Conservation (phyloP, 768 basidiomycete species). For the Boletus barrowsii region DNA sequence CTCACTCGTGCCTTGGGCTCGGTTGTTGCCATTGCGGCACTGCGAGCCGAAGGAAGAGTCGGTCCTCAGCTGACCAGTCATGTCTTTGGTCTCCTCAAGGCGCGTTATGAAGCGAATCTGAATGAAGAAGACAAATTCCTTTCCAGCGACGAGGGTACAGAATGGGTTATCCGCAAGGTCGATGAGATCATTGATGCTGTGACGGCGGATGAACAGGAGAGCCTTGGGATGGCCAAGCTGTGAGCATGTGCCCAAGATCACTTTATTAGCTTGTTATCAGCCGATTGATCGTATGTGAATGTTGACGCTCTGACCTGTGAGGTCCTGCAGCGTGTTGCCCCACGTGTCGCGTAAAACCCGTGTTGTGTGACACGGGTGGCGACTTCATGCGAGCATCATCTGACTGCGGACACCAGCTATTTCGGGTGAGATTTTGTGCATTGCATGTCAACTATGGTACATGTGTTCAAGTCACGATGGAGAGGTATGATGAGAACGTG, state of each 20-base stretch:
- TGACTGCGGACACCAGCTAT: conserved; percentile 20
- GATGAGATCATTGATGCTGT: conserved; percentile 80
- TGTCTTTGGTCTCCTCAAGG: conserved; percentile 87
- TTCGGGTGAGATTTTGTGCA: conserved; percentile 22
- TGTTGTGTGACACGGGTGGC: conserved; percentile 24
- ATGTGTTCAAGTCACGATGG: conserved; percentile 28
- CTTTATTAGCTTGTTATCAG: conserved; percentile 29
- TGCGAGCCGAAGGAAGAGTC: conserved; percentile 81
- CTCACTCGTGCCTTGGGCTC: conserved; percentile 83
- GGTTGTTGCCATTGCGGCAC: conserved; percentile 78
- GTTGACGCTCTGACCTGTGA: conserved; percentile 16
- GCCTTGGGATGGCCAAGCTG: conserved; percentile 56
- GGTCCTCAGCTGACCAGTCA: conserved; percentile 87
- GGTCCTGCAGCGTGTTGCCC: conserved; percentile 29
- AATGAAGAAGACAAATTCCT: conserved; percentile 77
- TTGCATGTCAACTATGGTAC: conserved; percentile 32
- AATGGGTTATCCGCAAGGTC: conserved; percentile 83
- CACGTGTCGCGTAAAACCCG: conserved; percentile 32
- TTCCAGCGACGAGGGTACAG: conserved; percentile 79
- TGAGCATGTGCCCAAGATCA: conserved; percentile 36
- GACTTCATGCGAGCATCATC: conserved; percentile 15
- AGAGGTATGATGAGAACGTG: conserved; percentile 30
- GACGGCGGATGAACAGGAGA: conserved; percentile 40
- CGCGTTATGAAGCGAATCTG: conserved; percentile 56
- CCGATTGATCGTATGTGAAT: conserved; percentile 27